Evolutionary conservation across 2,329 filamentous ascomycete genomes (phyloP).

Genomic region (Colletotrichum zoysiae): DNA sequence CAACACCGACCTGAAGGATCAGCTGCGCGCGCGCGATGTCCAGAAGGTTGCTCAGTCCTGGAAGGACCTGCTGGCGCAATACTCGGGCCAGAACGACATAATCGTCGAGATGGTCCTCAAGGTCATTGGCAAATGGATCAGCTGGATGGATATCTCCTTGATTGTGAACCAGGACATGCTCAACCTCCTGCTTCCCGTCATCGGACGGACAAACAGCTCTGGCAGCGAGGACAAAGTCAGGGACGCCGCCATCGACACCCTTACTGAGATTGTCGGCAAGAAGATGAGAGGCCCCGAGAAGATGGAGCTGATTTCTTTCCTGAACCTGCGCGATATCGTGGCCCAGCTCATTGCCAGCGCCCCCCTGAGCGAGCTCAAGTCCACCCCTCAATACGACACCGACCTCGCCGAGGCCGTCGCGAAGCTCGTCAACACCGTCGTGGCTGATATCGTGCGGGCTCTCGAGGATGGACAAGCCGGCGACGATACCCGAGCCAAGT

Average conservation of each 20-base stretch:
- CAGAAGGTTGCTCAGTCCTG: conserved; percentile 89
- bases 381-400: conserved; percentile 90
- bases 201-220: conserved; percentile 77
- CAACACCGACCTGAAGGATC: conserved; percentile 91
- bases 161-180: conserved; percentile 93
- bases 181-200: conserved; percentile 84
- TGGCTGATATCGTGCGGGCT: conserved; percentile 88
- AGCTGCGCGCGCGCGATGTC: conserved; percentile 88
- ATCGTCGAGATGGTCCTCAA: conserved; percentile 90
- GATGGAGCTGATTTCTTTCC: conserved; percentile 90
- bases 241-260: conserved; percentile 91
- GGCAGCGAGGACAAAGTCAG: conserved; percentile 82
- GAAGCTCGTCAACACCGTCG: conserved; percentile 91
- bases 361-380: conserved; percentile 81
- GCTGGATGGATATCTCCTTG: conserved; percentile 97
- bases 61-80: conserved; percentile 89
- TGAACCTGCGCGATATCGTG: conserved; percentile 89
- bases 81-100: conserved; percentile 75
- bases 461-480: conserved; percentile 76
- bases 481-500: conserved; percentile 76
- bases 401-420: conserved; percentile 96
- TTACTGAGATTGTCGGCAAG: conserved; percentile 96
- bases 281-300: conserved; percentile 97
- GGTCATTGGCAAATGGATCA: conserved; percentile 96
- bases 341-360: conserved; percentile 87